Percentiles rank a stretch among this genome's conserved stretches.
These are phyloP conservation scores for Raphanus raphanistrum DNA, from an alignment of 345 rosid species.

Conservation along the genomic window DNA sequence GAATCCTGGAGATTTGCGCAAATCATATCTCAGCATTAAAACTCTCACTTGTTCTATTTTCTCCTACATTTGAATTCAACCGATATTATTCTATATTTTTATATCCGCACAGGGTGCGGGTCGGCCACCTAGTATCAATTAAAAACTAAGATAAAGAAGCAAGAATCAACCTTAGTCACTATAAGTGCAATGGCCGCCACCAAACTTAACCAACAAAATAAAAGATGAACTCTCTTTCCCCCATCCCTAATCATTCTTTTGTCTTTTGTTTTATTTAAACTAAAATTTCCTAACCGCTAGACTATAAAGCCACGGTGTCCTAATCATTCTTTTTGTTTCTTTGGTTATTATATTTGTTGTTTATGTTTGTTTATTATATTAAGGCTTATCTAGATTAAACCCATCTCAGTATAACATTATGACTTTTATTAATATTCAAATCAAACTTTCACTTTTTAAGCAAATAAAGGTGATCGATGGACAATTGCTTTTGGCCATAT, in stretches of 20 bases:
- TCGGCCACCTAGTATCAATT: no score
- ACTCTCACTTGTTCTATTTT: no score
- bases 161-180: conserved; percentile 35
- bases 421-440: conserved; percentile 21
- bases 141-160: conserved; percentile 3
- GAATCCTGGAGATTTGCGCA: no score
- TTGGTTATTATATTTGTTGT: conserved; percentile 8
- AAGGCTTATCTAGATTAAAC: conserved; percentile 37
- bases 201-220: conserved; percentile 32
- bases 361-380: conserved; percentile 20
- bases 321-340: conserved; percentile 31
- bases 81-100: no score
- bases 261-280: neutral
- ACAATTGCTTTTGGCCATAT: conserved; percentile 26
- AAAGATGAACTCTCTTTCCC: conserved; percentile 25
- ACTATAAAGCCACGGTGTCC: neutral
- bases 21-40: no score
- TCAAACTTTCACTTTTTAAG: conserved; percentile 12
- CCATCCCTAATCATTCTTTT: conserved; percentile 36
- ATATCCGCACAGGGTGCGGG: no score
- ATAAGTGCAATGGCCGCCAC: conserved; percentile 37
- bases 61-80: no score
- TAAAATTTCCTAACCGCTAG: conserved; percentile 1
- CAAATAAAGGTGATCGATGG: conserved; percentile 22
- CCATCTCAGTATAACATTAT: conserved; percentile 28